Percentiles rank a stretch among this genome's conserved stretches.
These are phyloP conservation scores for Pelargonium myrrhifolium DNA, from an alignment of 441 rosid species.

Conservation along the genomic window DNA sequence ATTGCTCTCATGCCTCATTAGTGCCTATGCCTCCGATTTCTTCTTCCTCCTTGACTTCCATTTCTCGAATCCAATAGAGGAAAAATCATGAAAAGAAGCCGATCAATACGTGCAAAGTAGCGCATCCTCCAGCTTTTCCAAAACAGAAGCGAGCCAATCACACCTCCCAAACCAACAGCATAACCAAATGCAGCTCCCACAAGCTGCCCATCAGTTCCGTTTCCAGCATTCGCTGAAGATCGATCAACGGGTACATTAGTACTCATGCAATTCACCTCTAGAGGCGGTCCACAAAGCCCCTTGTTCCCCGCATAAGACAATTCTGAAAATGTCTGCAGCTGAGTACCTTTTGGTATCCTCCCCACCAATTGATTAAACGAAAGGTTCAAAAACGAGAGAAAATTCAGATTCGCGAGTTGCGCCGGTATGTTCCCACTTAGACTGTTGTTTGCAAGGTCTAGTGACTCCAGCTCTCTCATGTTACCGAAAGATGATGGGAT, in stretches of 20 bases:
- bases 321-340: conserved; percentile 5
- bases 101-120: neutral
- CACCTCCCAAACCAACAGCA: conserved; percentile 4
- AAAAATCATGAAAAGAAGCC: neutral
- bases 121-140: neutral
- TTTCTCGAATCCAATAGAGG: neutral
- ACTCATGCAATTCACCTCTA: neutral
- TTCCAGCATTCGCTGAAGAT: neutral
- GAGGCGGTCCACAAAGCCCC: neutral
- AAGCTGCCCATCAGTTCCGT: neutral
- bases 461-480: conserved; percentile 1
- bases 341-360: conserved; percentile 1
- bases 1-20: neutral
- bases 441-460: conserved; percentile 4
- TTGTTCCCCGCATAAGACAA: neutral
- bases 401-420: conserved; percentile 1
- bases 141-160: neutral
- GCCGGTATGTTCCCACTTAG: neutral
- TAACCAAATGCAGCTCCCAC: neutral
- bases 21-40: neutral
- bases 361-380: neutral
- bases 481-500: conserved; percentile 1
- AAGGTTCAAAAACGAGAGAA: neutral
- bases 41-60: neutral
- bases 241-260: neutral